Percentiles rank a stretch among this genome's conserved stretches.
Evolutionary conservation across 2,329 filamentous ascomycete genomes (phyloP).

Genomic region (Neofusicoccum cordaticola): DNA sequence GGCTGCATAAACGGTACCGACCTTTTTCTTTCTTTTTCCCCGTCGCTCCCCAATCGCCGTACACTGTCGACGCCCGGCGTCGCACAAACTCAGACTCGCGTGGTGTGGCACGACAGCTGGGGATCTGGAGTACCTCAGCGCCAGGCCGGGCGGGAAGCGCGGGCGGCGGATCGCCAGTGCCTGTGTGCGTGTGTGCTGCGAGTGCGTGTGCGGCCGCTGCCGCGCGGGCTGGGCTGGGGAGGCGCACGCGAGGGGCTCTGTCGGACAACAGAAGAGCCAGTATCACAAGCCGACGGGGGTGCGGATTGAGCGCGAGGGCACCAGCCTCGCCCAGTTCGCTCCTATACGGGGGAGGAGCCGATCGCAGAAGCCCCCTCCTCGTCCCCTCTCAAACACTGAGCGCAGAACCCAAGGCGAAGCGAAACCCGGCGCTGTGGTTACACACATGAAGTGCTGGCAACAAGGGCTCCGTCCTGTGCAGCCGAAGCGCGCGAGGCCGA

Average conservation of each 20-base stretch:
- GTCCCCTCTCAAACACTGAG: not conserved
- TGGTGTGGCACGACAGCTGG: not conserved
- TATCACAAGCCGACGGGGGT: not conserved
- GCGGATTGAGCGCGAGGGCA: not conserved
- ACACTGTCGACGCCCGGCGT: not conserved
- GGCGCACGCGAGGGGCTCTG: not conserved
- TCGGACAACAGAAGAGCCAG: not conserved
- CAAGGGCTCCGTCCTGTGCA: constrained; percentile 7
- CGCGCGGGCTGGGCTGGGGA: not conserved
- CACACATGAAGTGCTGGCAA: constrained; percentile 8
- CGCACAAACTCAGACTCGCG: constrained; percentile 8
- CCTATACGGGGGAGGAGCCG: not conserved
- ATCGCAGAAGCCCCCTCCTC: not conserved
- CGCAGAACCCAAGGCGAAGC: constrained; percentile 3
- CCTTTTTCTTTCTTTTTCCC: not conserved
- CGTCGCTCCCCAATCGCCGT: not conserved
- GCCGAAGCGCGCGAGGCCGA: not conserved
- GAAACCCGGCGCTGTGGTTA: constrained; percentile 11
- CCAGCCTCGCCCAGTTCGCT: not conserved
- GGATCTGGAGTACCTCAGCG: not conserved
- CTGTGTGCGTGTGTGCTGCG: not conserved
- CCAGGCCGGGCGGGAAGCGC: not conserved
- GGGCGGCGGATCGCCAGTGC: not conserved
- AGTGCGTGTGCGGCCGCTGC: not conserved
- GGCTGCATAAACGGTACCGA: constrained; percentile 15